Base-by-base conservation (phyloP, 139 green algal genomes). In the Deuterostichococcus epilithicus region DNA sequence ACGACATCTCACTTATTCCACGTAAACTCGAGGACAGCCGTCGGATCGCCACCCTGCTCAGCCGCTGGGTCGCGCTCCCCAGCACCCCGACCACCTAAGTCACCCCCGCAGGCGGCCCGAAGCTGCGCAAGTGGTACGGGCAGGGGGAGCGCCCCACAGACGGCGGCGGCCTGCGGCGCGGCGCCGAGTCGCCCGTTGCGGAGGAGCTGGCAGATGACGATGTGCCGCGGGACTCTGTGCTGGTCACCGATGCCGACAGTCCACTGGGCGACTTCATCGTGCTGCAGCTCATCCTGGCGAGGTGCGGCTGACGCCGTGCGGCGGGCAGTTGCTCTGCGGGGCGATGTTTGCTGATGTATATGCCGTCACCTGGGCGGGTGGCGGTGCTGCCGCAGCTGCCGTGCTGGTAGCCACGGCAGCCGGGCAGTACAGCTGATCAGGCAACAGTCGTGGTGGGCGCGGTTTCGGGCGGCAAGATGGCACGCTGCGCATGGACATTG, bases 211-310 rank as follows among this genome's bases (percentile, higher is more conserved):
- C 18, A 34, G 30, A 66, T 3, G 47, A 79, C 0, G 59, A 75
- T 13, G 59, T 44, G 1, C 42, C 52, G 23, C 42, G 70, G 30
- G 75, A 84, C 8, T 72, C 77, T 0, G 76, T 93, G n/a, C 71
- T 91, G 22, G 89, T 93, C 5, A 90, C 84, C 44, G 87, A 91
- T 59, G 87, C 84, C 28, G 87, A 91, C 42, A 79, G 75, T 20
- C 72, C 80, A 22, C 83, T 79, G 2, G 89, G 86, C 1, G 89
- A 93, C 76, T 81, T 86, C 60, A 78, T 91, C 6, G 78, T 90
- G 26, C 80, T 93, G 75, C 89, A 93, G 76, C 85, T 93, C 39
- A 91, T 93, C 72, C 81, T 93, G 1, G 83, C 86, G 30, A 84
- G 88, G 88, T 88, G 36, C n/a, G 80, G n/a, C 0, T n/a, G n/a